Percentiles rank a stretch among this genome's conserved stretches.
Evolutionary conservation across 345 rosid genomes (phyloP).

Genomic region (Eucalyptus virginea): DNA sequence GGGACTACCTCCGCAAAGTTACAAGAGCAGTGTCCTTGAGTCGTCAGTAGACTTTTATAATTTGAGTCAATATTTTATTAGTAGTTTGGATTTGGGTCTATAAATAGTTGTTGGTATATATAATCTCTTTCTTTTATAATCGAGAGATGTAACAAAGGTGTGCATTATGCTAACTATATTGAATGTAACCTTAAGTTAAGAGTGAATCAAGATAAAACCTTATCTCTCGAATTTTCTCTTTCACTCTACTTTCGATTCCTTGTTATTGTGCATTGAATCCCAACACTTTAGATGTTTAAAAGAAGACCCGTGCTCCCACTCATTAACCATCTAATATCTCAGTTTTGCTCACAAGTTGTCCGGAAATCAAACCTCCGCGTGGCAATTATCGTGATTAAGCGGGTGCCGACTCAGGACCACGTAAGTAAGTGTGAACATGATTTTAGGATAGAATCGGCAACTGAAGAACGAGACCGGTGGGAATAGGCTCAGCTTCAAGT

Average conservation of each 20-base stretch:
- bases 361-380: background rate
- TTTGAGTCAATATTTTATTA: background rate
- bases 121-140: no score
- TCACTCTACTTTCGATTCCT: background rate
- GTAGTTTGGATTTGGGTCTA: no score
- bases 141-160: background rate
- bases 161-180: no score
- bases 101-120: no score
- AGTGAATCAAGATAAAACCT: background rate
- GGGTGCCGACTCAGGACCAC: background rate
- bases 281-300: background rate
- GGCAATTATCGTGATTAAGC: background rate
- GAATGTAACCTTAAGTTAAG: background rate
- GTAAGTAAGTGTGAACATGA: background rate
- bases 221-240: no score
- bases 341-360: background rate
- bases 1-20: no score
- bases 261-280: background rate
- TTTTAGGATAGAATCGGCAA: background rate
- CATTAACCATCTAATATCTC: background rate
- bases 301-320: background rate
- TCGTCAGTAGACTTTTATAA: no score
- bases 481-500: background rate
- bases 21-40: background rate
- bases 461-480: background rate